phyloP scores from a whole-genome alignment of 2,329 filamentous ascomycete species.

The Colletotrichum sp. region DNA sequence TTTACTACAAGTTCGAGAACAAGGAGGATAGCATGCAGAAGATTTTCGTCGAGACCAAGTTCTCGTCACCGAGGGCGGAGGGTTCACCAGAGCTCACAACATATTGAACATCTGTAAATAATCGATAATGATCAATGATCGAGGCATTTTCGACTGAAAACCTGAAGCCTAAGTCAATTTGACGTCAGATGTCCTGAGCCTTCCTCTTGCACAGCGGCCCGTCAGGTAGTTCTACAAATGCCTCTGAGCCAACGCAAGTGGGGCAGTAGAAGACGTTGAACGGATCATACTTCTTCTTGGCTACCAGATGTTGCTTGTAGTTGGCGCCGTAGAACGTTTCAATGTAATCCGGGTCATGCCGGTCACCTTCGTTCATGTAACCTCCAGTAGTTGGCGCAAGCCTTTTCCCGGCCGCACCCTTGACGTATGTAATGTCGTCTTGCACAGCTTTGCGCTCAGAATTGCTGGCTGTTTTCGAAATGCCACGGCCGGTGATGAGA shows the following conservation, averaged over 20 bases:
- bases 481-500: conserved; percentile 20
- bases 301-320: conserved; percentile 30
- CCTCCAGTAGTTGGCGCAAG: conserved; percentile 43
- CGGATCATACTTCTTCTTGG: conserved; percentile 40
- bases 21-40: conserved; percentile 79
- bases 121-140: not conserved
- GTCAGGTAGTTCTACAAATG: conserved; percentile 27
- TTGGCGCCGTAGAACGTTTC: conserved; percentile 38
- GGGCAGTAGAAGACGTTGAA: conserved; percentile 37
- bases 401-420: conserved; percentile 32
- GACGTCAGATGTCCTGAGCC: not conserved
- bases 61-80: conserved; percentile 50
- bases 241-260: conserved; percentile 42
- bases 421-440: conserved; percentile 32
- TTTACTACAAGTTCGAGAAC: conserved; percentile 68
- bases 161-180: not conserved
- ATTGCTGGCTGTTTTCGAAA: conserved; percentile 20
- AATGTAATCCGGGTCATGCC: conserved; percentile 34
- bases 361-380: conserved; percentile 48
- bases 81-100: conserved; percentile 50
- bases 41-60: conserved; percentile 69
- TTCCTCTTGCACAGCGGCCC: conserved; percentile 20
- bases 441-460: conserved; percentile 23
- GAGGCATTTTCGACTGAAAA: not conserved
- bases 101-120: conserved; percentile 27